Base-by-base conservation (phyloP, 2,329 filamentous ascomycete genomes). In the Macroventuria anomochaeta region DNA sequence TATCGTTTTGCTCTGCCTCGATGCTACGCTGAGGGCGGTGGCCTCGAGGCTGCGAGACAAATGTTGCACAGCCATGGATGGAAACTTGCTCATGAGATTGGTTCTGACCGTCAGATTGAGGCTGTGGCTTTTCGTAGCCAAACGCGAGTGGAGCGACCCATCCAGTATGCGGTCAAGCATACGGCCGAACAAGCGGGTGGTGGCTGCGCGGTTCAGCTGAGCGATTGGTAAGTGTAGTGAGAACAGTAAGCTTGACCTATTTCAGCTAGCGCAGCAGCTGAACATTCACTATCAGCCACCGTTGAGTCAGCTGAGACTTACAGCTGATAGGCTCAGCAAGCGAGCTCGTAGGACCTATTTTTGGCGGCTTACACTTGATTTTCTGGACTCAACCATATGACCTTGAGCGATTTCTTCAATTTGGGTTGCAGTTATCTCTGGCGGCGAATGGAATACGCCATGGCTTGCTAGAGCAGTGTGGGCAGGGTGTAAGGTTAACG, bases 161-260 rank as follows among this genome's bases (percentile, higher is more conserved):
- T 36, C 12, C 17, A 28, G 3, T 13, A 10, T 33, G 33, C 40
- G 33, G 47, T 51, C 33, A 43, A 33, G 17, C 20, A 37, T 13
- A 26, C 34, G 33, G 40, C 40, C 40, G 18, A 32, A 38, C 11
- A 33, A 12, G 34, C 33, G 25, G 39, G 39, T 51, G 47, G 47
- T 43, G 47, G 47, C 47, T 51, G 47, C 33, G 33, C 43, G 15
- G 33, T 26, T 17, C 40, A 51, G 47, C 32, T 51, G 47, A 39
- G 39, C 26, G 13, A 26, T 43, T 26, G 18, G 23, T 23, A 36
- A 26, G 15, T 15, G 18, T 13, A 7, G 33, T 51, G n/a, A 51
- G 46, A 44, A 21, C 28, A 29, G 33, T 44, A 44, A 32, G 47
- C 32, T 51, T 51, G 33, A 17, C 39, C n/a, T 5, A 11, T 7